Conservation (phyloP, 345 rosid genomes). For the thale cress (Arabidopsis thaliana) region DNA sequence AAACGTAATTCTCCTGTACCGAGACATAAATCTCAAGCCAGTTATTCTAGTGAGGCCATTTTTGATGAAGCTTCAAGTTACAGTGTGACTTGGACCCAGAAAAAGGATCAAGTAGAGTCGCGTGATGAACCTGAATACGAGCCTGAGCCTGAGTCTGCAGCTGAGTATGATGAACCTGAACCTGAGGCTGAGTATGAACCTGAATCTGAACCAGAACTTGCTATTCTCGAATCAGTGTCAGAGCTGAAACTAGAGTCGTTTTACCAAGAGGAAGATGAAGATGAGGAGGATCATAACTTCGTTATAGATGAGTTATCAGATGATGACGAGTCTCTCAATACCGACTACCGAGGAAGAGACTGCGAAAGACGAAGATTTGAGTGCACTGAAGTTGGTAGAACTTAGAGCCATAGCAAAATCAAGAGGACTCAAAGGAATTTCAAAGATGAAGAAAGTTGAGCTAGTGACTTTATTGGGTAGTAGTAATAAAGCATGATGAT, state of each 20-base stretch:
- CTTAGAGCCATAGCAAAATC: constrained; percentile 76
- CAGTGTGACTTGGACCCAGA: constrained; percentile 47
- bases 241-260: constrained; percentile 40
- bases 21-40: constrained; percentile 55
- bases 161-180: neutral
- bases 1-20: constrained; percentile 70
- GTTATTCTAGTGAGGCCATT: constrained; percentile 52
- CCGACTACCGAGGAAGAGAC: constrained; percentile 47
- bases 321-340: constrained; percentile 38
- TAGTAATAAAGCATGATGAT: constrained; percentile 41
- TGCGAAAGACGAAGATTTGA: constrained; percentile 50
- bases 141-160: constrained; percentile 33
- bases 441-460: constrained; percentile 79
- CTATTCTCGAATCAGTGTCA: constrained; percentile 38
- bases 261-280: constrained; percentile 34
- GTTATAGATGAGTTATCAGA: constrained; percentile 44
- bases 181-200: constrained; percentile 26
- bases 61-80: constrained; percentile 42
- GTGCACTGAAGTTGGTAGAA: constrained; percentile 62
- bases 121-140: constrained; percentile 46
- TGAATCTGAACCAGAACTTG: constrained; percentile 38
- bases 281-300: constrained; percentile 26
- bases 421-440: constrained; percentile 72
- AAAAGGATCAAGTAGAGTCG: constrained; percentile 41
- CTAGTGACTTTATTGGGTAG: constrained; percentile 57